Percentiles rank a stretch among this genome's conserved stretches.
These are phyloP conservation scores for Moringa oleifera DNA, from an alignment of 345 rosid genomes.

Conservation along the genomic window DNA sequence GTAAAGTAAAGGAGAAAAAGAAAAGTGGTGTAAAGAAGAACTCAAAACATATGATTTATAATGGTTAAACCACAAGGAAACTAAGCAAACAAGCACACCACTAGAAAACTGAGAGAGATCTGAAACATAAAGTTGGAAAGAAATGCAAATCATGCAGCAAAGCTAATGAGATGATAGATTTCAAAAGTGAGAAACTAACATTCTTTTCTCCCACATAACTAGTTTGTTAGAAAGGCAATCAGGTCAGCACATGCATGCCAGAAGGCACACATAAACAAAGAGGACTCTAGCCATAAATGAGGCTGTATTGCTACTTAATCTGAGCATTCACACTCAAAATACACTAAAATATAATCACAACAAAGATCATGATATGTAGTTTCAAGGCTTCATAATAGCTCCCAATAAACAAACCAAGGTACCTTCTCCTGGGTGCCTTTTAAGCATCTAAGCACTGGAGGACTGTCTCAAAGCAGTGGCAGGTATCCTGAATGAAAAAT, in stretches of 20 bases:
- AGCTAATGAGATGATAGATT: too few species aligned
- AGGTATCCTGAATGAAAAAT: conserved; percentile 83
- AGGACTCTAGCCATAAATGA: neutral
- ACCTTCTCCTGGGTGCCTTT: conserved; percentile 98
- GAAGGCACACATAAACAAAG: neutral
- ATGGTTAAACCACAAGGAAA: neutral
- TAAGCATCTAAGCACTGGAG: conserved; percentile 75
- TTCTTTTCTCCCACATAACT: neutral
- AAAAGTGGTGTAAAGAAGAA: neutral
- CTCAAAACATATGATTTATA: neutral
- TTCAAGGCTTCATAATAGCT: conserved; percentile 32
- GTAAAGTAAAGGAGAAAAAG: neutral
- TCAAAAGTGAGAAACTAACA: neutral
- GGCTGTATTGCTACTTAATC: neutral
- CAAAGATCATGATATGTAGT: conserved; percentile 13
- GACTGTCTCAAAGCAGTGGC: conserved; percentile 73
- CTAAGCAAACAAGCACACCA: neutral
- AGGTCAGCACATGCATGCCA: neutral
- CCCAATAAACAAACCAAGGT: conserved; percentile 82
- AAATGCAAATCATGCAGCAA: neutral
- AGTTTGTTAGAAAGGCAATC: neutral
- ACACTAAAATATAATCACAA: neutral
- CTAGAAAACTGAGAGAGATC: neutral
- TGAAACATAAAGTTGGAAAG: neutral
- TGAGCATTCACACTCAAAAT: neutral